Conservation (phyloP, 305 asterid genomes). For the Fraxinus albicans region DNA sequence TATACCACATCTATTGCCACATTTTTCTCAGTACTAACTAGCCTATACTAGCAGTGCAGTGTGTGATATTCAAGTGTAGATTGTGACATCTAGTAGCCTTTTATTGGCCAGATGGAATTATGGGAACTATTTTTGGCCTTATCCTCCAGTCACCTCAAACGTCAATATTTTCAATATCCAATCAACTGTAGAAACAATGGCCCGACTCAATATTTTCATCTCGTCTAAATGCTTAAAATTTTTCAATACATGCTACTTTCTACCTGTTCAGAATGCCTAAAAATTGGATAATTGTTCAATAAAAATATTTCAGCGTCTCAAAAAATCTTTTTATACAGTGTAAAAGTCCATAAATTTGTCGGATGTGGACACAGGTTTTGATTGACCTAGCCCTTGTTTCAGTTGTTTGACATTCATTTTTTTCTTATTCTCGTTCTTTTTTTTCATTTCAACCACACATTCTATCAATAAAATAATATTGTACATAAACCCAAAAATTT, state of each 20-base stretch:
- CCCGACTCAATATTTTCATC: not conserved
- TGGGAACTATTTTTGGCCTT: constrained; percentile 50
- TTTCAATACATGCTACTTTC: not conserved
- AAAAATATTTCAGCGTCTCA: not conserved
- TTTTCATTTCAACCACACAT: too few species aligned
- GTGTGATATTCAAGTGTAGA: constrained; percentile 45
- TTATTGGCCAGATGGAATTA: constrained; percentile 45
- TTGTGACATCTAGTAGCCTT: constrained; percentile 39
- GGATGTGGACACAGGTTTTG: not conserved
- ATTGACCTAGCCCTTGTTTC: not conserved
- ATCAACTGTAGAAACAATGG: constrained; percentile 6
- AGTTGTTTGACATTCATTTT: too few species aligned
- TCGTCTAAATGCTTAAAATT: not conserved
- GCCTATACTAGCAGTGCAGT: constrained; percentile 10
- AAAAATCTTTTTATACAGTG: not conserved
- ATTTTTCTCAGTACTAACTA: constrained; percentile 1
- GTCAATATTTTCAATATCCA: constrained; percentile 19
- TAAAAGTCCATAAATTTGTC: not conserved
- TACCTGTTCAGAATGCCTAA: not conserved
- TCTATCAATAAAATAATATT: too few species aligned
- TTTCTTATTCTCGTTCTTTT: too few species aligned
- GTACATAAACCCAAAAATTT: too few species aligned
- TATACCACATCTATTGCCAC: constrained; percentile 17
- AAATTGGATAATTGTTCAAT: not conserved
- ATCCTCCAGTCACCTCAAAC: constrained; percentile 47